Evolutionary conservation across 1,139 yeast genomes (phyloP), one percentile per base, ranked within the genome.

Genomic region (Zygosaccharomyces pseudobailii): DNA sequence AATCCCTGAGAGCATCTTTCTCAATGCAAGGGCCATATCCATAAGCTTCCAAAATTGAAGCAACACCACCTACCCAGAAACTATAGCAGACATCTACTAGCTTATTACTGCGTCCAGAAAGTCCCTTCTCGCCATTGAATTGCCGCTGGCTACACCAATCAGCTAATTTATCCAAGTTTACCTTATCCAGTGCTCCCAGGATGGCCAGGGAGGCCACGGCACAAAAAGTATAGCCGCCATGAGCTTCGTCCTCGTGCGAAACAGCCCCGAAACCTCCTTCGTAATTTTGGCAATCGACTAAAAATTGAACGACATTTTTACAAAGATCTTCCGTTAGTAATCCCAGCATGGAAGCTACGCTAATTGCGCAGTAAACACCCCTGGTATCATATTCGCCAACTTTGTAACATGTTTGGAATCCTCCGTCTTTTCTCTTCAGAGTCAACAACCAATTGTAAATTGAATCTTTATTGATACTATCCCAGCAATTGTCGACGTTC

Each of bases 81-180:
- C 90, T 81, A 65, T 94, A 94, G 66, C 99, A 94, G 0, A 95
- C 96, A 66, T 94, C 99, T 0, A 92, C 97, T 36, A 94, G 73
- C 66, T 94, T 94, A 63, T 92, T 90, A 0, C 95, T 79, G 48
- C 99, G 76, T 0, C 99, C 99, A 7, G 82, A 76, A 40, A 90
- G 76, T 0, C 97, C 97, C 6, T 95, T 95, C 62, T 89, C 97
- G 6, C 80, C 66, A 30, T 71, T 71, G 50, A 74, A 71, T 62
- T 92, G 98, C 36, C 96, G 76, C 21, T 75, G 69, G 5, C 75
- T 74, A 3, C 82, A 71, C 98, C 98, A 94, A 44, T 74, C 65
- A 3, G 76, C 51, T 30, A 85, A 66, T 5, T 50, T 52, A 0
- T 71, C 75, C 3, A 80, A 46, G 55, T 79, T 68, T 4, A 73